phyloP scores from a whole-genome alignment of 2,329 filamentous ascomycete genomes.

The Sporothrix pseudoabietina region DNA sequence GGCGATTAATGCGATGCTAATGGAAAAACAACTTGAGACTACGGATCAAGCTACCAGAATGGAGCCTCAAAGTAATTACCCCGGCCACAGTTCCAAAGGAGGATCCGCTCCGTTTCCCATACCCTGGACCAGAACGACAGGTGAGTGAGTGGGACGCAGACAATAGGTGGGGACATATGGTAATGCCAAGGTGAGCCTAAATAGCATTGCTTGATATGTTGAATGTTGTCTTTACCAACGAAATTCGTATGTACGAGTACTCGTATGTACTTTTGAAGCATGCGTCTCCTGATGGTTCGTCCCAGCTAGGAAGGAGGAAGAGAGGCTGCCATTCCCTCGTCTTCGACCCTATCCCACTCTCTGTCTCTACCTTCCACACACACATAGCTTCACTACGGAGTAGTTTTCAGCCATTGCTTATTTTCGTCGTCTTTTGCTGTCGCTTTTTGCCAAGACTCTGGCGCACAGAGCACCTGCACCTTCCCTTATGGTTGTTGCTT shows the following conservation, averaged over 20 bases:
- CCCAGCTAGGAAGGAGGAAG: constrained; percentile 20
- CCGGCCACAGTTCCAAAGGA: neutral
- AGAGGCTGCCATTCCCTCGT: neutral
- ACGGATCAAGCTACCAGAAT: neutral
- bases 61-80: constrained; percentile 7
- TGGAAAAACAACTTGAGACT: neutral
- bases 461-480: neutral
- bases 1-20: neutral
- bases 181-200: constrained; percentile 22
- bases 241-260: neutral
- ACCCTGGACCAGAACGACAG: neutral
- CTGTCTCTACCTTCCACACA: neutral
- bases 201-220: constrained; percentile 2
- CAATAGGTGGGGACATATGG: neutral
- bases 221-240: neutral
- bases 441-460: constrained; percentile 11
- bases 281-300: constrained; percentile 1
- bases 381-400: no score
- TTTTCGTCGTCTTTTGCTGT: neutral
- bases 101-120: neutral
- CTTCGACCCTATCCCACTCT: neutral
- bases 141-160: neutral
- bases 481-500: neutral
- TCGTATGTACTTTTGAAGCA: neutral
- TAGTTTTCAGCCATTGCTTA: neutral